Percentiles rank a stretch among this genome's conserved stretches.
phyloP scores from a whole-genome alignment of 257 asterid species.

The Nicotiana undulata region DNA sequence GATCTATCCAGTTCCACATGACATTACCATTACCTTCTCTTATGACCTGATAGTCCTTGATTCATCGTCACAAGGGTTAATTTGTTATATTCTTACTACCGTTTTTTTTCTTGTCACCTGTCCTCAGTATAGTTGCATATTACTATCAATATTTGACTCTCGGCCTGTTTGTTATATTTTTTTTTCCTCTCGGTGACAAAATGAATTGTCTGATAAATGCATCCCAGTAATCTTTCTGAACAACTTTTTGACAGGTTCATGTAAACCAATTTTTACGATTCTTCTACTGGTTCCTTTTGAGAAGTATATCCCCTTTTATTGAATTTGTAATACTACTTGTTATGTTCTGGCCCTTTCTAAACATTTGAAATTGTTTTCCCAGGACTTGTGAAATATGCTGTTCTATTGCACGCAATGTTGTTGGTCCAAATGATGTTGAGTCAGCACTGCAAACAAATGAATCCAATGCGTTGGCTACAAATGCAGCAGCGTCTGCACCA shows the following conservation, averaged over 20 bases:
- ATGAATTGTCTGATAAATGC: not conserved
- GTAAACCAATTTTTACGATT: not conserved
- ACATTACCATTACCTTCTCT: not conserved
- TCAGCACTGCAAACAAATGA: slow-evolving; percentile 36
- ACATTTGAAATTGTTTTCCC: slow-evolving; percentile 4
- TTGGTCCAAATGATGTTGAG: slow-evolving; percentile 49
- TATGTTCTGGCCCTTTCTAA: not conserved
- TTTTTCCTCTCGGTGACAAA: not conserved
- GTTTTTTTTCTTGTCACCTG: not conserved
- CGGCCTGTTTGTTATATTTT: not conserved
- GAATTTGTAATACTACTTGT: not conserved
- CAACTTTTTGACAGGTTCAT: not conserved
- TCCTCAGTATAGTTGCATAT: not conserved
- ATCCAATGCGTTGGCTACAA: slow-evolving; percentile 14
- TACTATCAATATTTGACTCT: not conserved
- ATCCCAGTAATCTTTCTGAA: not conserved
- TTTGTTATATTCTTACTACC: not conserved
- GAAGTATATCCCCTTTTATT: not conserved
- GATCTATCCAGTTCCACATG: not conserved
- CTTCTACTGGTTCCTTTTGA: no score
- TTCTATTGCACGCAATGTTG: slow-evolving; percentile 65
- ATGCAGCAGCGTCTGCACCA: slow-evolving; percentile 20
- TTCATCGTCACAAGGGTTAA: not conserved
- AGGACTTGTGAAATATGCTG: slow-evolving; percentile 94
- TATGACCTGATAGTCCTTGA: not conserved